These are phyloP conservation scores for Climacium dendroides DNA, from an alignment of 225 moss, liverwort and hornwort genomes.

Conservation along the genomic window DNA sequence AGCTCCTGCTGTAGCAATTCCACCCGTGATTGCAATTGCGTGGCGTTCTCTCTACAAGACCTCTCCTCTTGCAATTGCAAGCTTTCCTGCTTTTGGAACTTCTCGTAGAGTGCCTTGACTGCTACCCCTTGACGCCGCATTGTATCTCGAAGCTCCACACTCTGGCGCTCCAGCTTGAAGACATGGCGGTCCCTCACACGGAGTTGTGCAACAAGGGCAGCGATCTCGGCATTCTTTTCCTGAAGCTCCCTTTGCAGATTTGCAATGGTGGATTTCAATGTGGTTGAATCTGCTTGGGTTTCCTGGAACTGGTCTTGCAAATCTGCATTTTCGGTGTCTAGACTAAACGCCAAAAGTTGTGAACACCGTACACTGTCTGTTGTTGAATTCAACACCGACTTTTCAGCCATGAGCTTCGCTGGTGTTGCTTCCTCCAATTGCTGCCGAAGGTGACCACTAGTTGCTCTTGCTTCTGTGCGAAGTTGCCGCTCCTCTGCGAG, in stretches of 20 bases:
- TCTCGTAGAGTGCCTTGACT: not conserved
- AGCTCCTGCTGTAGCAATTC: not conserved
- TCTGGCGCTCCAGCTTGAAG: constrained; percentile 3
- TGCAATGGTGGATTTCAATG: not conserved
- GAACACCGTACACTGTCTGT: not conserved
- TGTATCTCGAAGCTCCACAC: constrained; percentile 1
- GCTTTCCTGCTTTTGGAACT: not conserved
- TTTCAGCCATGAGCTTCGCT: constrained; percentile 8
- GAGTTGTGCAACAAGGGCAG: not conserved
- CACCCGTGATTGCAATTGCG: not conserved
- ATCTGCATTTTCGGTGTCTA: not conserved
- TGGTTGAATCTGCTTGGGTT: not conserved
- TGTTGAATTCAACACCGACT: not conserved
- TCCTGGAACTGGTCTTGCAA: constrained; percentile 1
- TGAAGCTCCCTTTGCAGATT: not conserved
- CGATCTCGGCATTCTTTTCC: not conserved
- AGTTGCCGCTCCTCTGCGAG: constrained; percentile 26
- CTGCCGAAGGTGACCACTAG: constrained; percentile 4
- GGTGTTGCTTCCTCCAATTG: constrained; percentile 10
- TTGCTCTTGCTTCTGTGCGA: constrained; percentile 4
- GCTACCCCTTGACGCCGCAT: constrained; percentile 13
- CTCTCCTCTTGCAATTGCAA: not conserved
- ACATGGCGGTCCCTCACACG: not conserved
- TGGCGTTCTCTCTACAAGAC: not conserved
- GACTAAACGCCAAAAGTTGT: not conserved